Evolutionary conservation across 495 filamentous ascomycete species (phyloP).

Genomic region (Penicillium maclennaniae): DNA sequence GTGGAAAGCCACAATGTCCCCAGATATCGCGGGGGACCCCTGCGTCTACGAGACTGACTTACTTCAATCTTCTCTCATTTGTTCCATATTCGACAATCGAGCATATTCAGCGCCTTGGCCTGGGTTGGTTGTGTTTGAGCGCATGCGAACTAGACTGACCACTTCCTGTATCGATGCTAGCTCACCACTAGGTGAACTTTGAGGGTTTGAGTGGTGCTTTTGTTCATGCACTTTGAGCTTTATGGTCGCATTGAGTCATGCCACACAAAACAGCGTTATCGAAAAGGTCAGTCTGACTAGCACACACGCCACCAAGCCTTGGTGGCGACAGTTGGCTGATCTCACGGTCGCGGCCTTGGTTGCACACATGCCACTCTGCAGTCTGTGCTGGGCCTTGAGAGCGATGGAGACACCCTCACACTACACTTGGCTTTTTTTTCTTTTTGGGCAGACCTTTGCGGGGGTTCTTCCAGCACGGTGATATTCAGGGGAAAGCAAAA

Average conservation of each 20-base stretch:
- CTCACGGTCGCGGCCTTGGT: constrained; percentile 3
- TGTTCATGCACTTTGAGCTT: constrained; percentile 5
- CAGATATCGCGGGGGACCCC: constrained; percentile 15
- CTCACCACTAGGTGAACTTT: background rate
- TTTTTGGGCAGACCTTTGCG: too few species aligned
- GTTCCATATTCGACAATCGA: constrained; percentile 2
- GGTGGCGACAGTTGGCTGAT: constrained; percentile 20
- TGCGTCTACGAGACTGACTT: constrained; percentile 24
- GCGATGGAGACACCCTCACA: background rate
- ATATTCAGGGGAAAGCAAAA: background rate
- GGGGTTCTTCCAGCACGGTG: too few species aligned
- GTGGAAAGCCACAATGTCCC: constrained; percentile 1
- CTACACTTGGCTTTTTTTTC: background rate
- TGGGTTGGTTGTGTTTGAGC: background rate
- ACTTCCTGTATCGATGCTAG: background rate
- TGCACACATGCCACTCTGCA: constrained; percentile 12
- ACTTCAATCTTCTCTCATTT: constrained; percentile 5
- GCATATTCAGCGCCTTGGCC: background rate
- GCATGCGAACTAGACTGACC: background rate
- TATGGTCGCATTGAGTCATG: constrained; percentile 21
- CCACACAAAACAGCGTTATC: constrained; percentile 14
- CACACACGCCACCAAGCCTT: constrained; percentile 8
- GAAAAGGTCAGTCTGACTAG: constrained; percentile 1
- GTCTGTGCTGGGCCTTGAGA: constrained; percentile 1
- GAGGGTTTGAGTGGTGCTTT: constrained; percentile 18